These are phyloP conservation scores for Dactylonectria estremocensis DNA, from an alignment of 2,329 filamentous ascomycete genomes.

Conservation along the genomic window DNA sequence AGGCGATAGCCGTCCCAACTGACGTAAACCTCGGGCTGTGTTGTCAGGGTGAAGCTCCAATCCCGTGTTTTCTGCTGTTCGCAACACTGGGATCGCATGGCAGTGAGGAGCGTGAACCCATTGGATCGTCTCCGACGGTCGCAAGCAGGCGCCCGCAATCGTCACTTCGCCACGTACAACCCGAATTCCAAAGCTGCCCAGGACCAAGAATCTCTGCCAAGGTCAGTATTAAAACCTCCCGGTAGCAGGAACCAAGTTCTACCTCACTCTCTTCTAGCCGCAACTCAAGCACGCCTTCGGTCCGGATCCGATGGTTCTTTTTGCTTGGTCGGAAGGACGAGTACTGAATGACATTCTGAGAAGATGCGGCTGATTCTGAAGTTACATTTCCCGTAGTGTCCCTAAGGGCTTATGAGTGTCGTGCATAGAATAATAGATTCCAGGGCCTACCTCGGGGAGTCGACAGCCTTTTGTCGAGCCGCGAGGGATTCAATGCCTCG, in stretches of 20 bases:
- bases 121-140: slow-evolving; percentile 60
- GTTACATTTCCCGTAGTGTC: neutral
- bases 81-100: slow-evolving; percentile 78
- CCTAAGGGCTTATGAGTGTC: slow-evolving; percentile 30
- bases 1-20: slow-evolving; percentile 74
- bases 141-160: slow-evolving; percentile 75
- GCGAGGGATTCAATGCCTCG: slow-evolving; percentile 30
- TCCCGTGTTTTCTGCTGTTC: slow-evolving; percentile 64
- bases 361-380: slow-evolving; percentile 17
- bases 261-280: slow-evolving; percentile 67
- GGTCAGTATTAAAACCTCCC: slow-evolving; percentile 36
- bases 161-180: slow-evolving; percentile 75
- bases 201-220: slow-evolving; percentile 70
- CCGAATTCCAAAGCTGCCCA: slow-evolving; percentile 78
- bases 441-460: slow-evolving; percentile 34
- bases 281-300: slow-evolving; percentile 59
- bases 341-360: slow-evolving; percentile 50
- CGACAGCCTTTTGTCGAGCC: slow-evolving; percentile 26
- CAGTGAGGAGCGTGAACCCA: slow-evolving; percentile 78
- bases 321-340: slow-evolving; percentile 64
- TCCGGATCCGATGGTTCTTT: slow-evolving; percentile 59
- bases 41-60: slow-evolving; percentile 72
- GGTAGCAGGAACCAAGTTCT: slow-evolving; percentile 21
- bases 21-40: slow-evolving; percentile 63
- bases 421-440: neutral